Base-by-base conservation (phyloP, 2,329 filamentous ascomycete species). In the Pestalotiopsis fici region DNA sequence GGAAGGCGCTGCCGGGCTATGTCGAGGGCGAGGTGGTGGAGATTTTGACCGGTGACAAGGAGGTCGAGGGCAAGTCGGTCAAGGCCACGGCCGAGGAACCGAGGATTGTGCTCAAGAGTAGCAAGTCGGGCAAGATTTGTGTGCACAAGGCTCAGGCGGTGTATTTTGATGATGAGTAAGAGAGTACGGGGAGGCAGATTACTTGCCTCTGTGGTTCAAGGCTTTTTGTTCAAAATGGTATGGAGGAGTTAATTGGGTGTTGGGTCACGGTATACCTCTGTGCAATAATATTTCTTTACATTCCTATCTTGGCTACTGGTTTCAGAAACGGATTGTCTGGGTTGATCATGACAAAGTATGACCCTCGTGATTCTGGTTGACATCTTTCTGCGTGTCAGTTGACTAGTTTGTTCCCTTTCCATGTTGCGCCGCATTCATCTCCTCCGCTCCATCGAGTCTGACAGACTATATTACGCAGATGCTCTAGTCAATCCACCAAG, bases 91-190 rank as follows among this genome's bases (percentile, higher is more conserved):
- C 55, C 37, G 60, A 59, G 11, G 70, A 71, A 3, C 70, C 70
- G 5, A 54, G 69, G 9, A 59, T 71, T 5, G 68, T 69, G 25
- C 65, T 69, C 7, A 47, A 64, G 59, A 69, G 68, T 28, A 64
- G 21, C 47, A 70, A 66, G 59, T 67, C 65, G 9, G 68, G 68
- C 2, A 68, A 70, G 57, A 64, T 69, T 12, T 68, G 68, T 25
- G 67, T 70, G 13, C 70, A 66, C 11, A 68, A 68, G 56, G 71
- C 73, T 9, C 70, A 74, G 43, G 68, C 68, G 11, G 61, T 69
- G n/a, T 69, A 69, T 25, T 69, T 69, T 56, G 66, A 65, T n/a
- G 43, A n/a, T 23, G 31, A 55, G 18, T 59, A 21, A 37, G 23
- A 1, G n/a, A 2, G 18, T 7, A 13, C 15, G 35, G 18, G 11